Evolutionary conservation across 495 filamentous ascomycete genomes (phyloP).

Genomic region (Xylaria intraflava): DNA sequence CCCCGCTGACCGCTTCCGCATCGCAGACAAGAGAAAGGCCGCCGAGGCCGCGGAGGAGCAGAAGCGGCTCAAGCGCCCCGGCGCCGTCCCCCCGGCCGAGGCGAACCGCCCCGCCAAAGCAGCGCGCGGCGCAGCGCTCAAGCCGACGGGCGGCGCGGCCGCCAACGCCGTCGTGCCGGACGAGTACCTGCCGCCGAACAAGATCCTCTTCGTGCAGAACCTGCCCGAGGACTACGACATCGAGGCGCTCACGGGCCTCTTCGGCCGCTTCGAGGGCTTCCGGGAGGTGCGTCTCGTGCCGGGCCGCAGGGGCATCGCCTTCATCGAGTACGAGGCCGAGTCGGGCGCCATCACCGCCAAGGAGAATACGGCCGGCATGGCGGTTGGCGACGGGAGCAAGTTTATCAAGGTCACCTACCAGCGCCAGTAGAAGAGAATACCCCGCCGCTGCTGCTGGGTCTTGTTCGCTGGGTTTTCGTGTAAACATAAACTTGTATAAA

Average conservation of each 20-base stretch:
- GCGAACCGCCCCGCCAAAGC: constrained; percentile 64
- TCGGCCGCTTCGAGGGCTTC: constrained; percentile 89
- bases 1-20: not conserved
- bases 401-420: constrained; percentile 39
- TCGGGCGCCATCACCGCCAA: constrained; percentile 87
- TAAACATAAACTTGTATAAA: too few relatives aligned
- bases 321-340: constrained; percentile 93
- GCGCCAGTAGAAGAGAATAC: constrained; percentile 27
- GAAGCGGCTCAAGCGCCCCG: constrained; percentile 73
- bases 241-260: constrained; percentile 71
- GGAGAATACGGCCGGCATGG: constrained; percentile 88
- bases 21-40: constrained; percentile 89
- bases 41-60: constrained; percentile 73
- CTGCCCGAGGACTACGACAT: constrained; percentile 80
- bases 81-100: constrained; percentile 43
- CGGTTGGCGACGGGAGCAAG: constrained; percentile 54
- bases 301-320: constrained; percentile 81
- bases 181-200: constrained; percentile 96
- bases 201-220: constrained; percentile 93
- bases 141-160: constrained; percentile 61
- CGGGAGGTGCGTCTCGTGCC: constrained; percentile 86
- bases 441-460: too few relatives aligned
- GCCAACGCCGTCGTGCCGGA: constrained; percentile 77
- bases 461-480: too few relatives aligned
- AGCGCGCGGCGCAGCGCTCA: constrained; percentile 71